These are phyloP conservation scores for Rutstroemia sp. DNA, from an alignment of 2,329 filamentous ascomycete species.

Conservation along the genomic window DNA sequence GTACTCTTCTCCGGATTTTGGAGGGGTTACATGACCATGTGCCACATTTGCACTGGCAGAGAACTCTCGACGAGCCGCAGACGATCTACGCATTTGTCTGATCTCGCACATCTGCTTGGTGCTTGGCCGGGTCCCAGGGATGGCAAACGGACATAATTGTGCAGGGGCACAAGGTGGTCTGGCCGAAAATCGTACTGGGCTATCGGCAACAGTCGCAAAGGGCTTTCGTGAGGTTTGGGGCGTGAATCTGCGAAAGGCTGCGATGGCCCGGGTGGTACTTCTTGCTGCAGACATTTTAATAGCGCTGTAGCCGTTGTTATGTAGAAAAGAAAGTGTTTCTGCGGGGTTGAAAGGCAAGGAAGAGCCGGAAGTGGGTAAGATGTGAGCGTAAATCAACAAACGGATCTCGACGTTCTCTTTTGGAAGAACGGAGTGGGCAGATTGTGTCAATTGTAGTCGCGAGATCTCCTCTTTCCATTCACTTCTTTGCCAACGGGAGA, in stretches of 20 bases:
- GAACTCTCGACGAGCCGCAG: slow-evolving; percentile 40
- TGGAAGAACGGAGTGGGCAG: not conserved
- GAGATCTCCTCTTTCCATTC: no score
- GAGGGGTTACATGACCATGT: slow-evolving; percentile 77
- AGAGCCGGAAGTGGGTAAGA: slow-evolving; percentile 1
- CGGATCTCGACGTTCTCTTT: not conserved
- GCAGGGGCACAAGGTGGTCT: not conserved
- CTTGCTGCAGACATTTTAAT: slow-evolving; percentile 14
- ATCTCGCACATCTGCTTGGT: slow-evolving; percentile 3
- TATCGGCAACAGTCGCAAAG: slow-evolving; percentile 7
- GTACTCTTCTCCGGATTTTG: slow-evolving; percentile 88
- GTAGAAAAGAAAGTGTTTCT: not conserved
- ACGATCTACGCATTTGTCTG: not conserved
- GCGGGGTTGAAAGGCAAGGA: not conserved
- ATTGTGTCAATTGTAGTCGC: not conserved
- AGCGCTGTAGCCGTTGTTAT: not conserved
- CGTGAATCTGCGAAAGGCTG: slow-evolving; percentile 8
- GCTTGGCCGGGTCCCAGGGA: slow-evolving; percentile 3
- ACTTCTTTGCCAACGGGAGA: no score
- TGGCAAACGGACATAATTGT: slow-evolving; percentile 1
- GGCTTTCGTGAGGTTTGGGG: slow-evolving; percentile 11
- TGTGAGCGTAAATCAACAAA: not conserved
- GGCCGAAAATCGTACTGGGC: slow-evolving; percentile 6
- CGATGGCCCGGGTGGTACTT: slow-evolving; percentile 7
- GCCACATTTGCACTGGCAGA: slow-evolving; percentile 50